phyloP scores from a whole-genome alignment of 495 filamentous ascomycete genomes.

The Hypoxylon perforatum region DNA sequence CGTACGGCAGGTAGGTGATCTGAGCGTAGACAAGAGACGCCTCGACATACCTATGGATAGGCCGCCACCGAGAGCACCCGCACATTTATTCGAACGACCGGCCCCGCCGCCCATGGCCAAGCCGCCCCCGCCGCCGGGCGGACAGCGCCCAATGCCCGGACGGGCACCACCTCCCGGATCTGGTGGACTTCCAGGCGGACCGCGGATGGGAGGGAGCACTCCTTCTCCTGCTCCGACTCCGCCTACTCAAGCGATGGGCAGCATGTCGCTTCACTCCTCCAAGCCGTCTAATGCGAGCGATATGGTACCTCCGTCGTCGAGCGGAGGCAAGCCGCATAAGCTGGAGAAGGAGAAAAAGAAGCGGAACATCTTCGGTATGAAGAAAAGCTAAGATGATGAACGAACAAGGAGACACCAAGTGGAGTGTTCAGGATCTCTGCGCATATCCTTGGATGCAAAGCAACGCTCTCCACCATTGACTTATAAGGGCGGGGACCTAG shows the following conservation, averaged over 20 bases:
- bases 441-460: neutral
- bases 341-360: constrained; percentile 77
- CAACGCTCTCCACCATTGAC: neutral
- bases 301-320: constrained; percentile 47
- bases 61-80: constrained; percentile 82
- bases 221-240: constrained; percentile 46
- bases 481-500: neutral
- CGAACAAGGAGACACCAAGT: neutral
- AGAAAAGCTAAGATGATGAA: constrained; percentile 53
- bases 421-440: neutral
- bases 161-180: constrained; percentile 37
- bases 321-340: constrained; percentile 58
- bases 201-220: constrained; percentile 34
- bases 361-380: constrained; percentile 79
- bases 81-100: constrained; percentile 86
- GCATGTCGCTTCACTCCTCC: constrained; percentile 65
- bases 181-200: constrained; percentile 43
- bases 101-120: constrained; percentile 59
- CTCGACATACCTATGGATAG: constrained; percentile 84
- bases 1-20: constrained; percentile 81
- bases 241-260: constrained; percentile 68
- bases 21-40: constrained; percentile 76
- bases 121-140: constrained; percentile 46
- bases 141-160: constrained; percentile 45
- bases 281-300: constrained; percentile 38